A percentile compares a stretch with the other conserved stretches of the same genome.
phyloP scores from a whole-genome alignment of 2,329 filamentous ascomycete genomes.

The Claviceps sp. region DNA sequence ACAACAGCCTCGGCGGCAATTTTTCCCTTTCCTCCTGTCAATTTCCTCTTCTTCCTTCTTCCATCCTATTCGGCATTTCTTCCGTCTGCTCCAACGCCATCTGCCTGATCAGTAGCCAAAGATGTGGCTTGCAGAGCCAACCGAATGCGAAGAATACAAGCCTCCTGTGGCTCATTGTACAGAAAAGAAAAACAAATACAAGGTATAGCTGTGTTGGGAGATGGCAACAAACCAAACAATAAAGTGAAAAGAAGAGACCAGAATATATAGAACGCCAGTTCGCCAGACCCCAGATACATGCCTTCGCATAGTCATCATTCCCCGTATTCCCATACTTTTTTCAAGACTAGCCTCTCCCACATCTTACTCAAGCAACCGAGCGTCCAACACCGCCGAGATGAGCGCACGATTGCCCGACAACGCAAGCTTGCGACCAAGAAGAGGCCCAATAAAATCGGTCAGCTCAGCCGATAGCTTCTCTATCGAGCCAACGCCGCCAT shows the following conservation, averaged over 20 bases:
- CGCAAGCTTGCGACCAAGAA: slow-evolving; percentile 36
- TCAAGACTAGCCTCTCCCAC: neutral
- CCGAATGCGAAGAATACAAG: no score
- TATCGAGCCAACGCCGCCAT: slow-evolving; percentile 17
- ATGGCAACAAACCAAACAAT: neutral
- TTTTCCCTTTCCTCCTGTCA: no score
- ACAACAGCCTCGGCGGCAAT: no score
- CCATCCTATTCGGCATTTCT: no score
- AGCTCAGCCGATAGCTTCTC: slow-evolving; percentile 31
- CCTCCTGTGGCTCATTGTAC: no score
- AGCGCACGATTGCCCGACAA: slow-evolving; percentile 32
- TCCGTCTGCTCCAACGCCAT: no score
- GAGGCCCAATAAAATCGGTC: slow-evolving; percentile 41
- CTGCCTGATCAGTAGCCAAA: no score
- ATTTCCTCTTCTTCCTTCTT: no score
- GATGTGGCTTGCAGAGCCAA: no score
- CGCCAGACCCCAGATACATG: neutral
- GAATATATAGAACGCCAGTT: slow-evolving; percentile 1
- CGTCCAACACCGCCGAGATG: slow-evolving; percentile 39
- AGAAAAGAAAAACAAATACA: neutral
- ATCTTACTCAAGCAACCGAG: slow-evolving; percentile 32
- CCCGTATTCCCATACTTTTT: slow-evolving; percentile 10
- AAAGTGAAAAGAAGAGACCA: neutral
- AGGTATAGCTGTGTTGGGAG: neutral
- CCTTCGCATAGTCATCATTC: neutral